These are phyloP conservation scores for Laburnicola sp. DNA, from an alignment of 2,329 filamentous ascomycete species.

Conservation along the genomic window DNA sequence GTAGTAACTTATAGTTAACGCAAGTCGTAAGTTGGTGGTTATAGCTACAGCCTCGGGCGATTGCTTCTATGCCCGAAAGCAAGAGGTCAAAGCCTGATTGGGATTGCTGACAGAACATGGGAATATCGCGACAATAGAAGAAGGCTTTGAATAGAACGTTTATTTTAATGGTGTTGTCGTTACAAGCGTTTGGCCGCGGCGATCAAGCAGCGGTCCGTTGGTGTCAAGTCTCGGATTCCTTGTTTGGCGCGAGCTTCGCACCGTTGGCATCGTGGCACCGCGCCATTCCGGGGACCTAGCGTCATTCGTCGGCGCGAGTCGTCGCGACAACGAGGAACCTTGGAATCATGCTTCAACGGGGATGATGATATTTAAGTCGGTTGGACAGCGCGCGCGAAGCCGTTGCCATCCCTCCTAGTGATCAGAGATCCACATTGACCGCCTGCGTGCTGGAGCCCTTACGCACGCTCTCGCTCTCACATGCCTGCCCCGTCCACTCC, in stretches of 20 bases:
- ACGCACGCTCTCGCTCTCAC: background rate
- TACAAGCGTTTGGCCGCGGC: conserved; percentile 14
- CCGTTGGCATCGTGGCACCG: background rate
- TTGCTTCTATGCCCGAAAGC: too few relatives aligned
- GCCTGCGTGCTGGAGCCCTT: conserved; percentile 2
- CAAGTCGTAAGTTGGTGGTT: too few relatives aligned
- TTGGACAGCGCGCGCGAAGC: background rate
- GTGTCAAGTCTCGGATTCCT: conserved; percentile 2
- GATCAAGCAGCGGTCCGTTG: conserved; percentile 4
- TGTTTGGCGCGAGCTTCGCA: conserved; percentile 1
- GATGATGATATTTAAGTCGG: background rate
- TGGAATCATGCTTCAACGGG: background rate
- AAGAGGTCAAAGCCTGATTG: too few relatives aligned
- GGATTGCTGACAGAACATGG: too few relatives aligned
- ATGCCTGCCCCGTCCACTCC: background rate
- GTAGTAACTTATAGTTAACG: too few relatives aligned
- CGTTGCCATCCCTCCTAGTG: background rate
- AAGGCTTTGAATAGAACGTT: too few relatives aligned
- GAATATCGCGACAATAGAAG: too few relatives aligned
- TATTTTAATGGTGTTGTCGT: conserved; percentile 6
- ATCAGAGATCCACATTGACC: conserved; percentile 5
- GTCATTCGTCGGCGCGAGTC: conserved; percentile 7
- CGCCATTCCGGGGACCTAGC: background rate
- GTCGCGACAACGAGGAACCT: conserved; percentile 2
- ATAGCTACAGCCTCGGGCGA: too few relatives aligned